A percentile compares a stretch with the other conserved stretches of the same genome.
These are phyloP conservation scores for Globisporangium middletonii DNA, from an alignment of 352 stramenopile genomes.

Conservation along the genomic window DNA sequence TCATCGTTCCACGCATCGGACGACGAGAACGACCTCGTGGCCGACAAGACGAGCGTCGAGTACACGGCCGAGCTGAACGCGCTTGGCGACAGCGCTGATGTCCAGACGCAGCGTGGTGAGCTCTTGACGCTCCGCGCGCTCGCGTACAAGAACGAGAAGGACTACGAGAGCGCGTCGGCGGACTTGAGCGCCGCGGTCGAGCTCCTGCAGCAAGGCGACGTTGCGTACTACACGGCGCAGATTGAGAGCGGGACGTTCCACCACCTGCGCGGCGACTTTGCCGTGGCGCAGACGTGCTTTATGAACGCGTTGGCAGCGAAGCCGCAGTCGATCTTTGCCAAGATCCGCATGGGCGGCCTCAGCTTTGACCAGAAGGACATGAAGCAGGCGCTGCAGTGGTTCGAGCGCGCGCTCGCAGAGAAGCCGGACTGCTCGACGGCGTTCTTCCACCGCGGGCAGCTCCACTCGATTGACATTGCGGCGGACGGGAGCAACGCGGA, in stretches of 20 bases:
- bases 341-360: slow-evolving; percentile 77
- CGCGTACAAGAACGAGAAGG: slow-evolving; percentile 53
- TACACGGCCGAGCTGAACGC: slow-evolving; percentile 51
- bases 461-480: slow-evolving; percentile 70
- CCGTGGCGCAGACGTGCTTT: slow-evolving; percentile 56
- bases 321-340: slow-evolving; percentile 69
- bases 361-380: slow-evolving; percentile 82
- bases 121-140: slow-evolving; percentile 59
- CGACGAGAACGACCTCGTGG: slow-evolving; percentile 63
- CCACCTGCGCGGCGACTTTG: slow-evolving; percentile 73
- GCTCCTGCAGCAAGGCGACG: slow-evolving; percentile 40
- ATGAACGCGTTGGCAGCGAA: slow-evolving; percentile 54
- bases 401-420: slow-evolving; percentile 61
- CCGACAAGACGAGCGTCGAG: slow-evolving; percentile 43
- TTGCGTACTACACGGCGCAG: slow-evolving; percentile 67
- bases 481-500: slow-evolving; percentile 47
- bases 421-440: slow-evolving; percentile 65
- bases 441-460: slow-evolving; percentile 79
- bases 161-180: slow-evolving; percentile 57
- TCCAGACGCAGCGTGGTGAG: slow-evolving; percentile 31
- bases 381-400: slow-evolving; percentile 64
- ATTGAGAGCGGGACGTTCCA: slow-evolving; percentile 75
- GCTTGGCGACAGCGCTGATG: slow-evolving; percentile 24
- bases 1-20: slow-evolving; percentile 80
- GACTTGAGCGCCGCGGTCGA: slow-evolving; percentile 52